Percentiles rank a stretch among this genome's conserved stretches.
These are phyloP conservation scores for Begonia loranthoides DNA, from an alignment of 306 rosid genomes.

Conservation along the genomic window DNA sequence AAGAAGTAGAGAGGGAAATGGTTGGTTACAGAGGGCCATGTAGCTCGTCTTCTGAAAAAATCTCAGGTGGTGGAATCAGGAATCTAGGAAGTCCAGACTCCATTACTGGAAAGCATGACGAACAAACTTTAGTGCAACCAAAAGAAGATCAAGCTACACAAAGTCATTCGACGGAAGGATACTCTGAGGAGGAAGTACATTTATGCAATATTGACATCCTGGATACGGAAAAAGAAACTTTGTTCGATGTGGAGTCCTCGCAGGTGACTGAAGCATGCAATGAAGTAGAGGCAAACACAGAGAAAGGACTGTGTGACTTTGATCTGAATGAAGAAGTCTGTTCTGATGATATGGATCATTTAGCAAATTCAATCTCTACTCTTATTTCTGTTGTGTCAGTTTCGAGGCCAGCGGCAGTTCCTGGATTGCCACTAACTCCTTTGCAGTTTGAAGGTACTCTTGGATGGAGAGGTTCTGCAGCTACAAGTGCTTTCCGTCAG, in stretches of 20 bases:
- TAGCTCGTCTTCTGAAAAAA: constrained; percentile 68
- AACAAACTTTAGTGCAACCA: constrained; percentile 17
- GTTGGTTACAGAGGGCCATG: constrained; percentile 28
- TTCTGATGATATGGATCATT: constrained; percentile 55
- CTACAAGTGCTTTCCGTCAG: constrained; percentile 89
- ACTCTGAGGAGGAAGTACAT: constrained; percentile 29
- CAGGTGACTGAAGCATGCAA: constrained; percentile 57
- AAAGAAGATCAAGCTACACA: constrained; percentile 34
- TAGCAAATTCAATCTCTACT: constrained; percentile 29
- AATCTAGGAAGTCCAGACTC: constrained; percentile 52
- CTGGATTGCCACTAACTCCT: constrained; percentile 51
- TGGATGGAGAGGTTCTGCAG: constrained; percentile 94
- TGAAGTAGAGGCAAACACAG: constrained; percentile 50
- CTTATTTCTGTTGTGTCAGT: constrained; percentile 58
- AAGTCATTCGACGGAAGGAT: constrained; percentile 37
- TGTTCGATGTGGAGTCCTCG: constrained; percentile 42
- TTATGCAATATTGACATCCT: constrained; percentile 18
- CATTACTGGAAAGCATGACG: constrained; percentile 33
- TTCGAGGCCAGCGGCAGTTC: constrained; percentile 47
- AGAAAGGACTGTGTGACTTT: constrained; percentile 50
- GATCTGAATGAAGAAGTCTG: constrained; percentile 74
- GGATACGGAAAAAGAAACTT: constrained; percentile 25
- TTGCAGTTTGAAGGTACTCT: constrained; percentile 72
- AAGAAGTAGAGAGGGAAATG: constrained; percentile 69
- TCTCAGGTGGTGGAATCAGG: constrained; percentile 37